These are phyloP conservation scores for Amylocarpus encephaloides DNA, from an alignment of 2,329 filamentous ascomycete species.

Conservation along the genomic window DNA sequence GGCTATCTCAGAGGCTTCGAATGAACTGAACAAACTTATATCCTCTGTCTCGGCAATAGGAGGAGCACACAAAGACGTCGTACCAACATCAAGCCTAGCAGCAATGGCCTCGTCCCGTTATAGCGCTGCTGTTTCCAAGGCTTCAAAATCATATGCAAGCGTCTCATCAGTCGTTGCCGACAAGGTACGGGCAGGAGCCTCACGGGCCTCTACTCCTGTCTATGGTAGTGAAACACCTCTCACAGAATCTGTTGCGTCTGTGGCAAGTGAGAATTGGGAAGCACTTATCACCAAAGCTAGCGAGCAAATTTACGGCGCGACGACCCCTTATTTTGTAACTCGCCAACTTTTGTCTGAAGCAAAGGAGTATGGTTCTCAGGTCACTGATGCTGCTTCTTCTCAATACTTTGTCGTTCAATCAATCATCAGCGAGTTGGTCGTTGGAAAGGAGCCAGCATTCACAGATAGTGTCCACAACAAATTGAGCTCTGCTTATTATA, in stretches of 20 bases:
- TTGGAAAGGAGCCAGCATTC: slow-evolving; percentile 72
- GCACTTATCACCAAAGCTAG: slow-evolving; percentile 29
- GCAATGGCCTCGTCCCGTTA: slow-evolving; percentile 40
- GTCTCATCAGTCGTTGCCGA: slow-evolving; percentile 49
- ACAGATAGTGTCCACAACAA: slow-evolving; percentile 73
- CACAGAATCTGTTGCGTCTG: slow-evolving; percentile 45
- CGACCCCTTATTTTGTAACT: slow-evolving; percentile 33
- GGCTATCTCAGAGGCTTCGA: slow-evolving; percentile 35
- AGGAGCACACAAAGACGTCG: slow-evolving; percentile 31
- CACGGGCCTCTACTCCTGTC: slow-evolving; percentile 18
- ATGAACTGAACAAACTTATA: slow-evolving; percentile 35
- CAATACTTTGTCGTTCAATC: slow-evolving; percentile 66
- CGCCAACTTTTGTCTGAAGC: slow-evolving; percentile 43
- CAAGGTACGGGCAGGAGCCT: slow-evolving; percentile 35
- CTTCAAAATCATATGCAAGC: slow-evolving; percentile 43
- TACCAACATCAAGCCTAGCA: slow-evolving; percentile 34
- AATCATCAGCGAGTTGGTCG: slow-evolving; percentile 69
- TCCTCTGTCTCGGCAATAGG: slow-evolving; percentile 35
- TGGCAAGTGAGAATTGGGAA: slow-evolving; percentile 37
- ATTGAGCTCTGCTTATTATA: slow-evolving; percentile 66
- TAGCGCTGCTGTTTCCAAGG: slow-evolving; percentile 37
- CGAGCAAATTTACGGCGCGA: slow-evolving; percentile 28
- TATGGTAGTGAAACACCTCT: slow-evolving; percentile 41
- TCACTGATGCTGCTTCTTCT: slow-evolving; percentile 51
- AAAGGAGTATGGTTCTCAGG: slow-evolving; percentile 53